These are phyloP conservation scores for Tetrahymena elliotti DNA, from an alignment of 73 alveolate species.

Conservation along the genomic window DNA sequence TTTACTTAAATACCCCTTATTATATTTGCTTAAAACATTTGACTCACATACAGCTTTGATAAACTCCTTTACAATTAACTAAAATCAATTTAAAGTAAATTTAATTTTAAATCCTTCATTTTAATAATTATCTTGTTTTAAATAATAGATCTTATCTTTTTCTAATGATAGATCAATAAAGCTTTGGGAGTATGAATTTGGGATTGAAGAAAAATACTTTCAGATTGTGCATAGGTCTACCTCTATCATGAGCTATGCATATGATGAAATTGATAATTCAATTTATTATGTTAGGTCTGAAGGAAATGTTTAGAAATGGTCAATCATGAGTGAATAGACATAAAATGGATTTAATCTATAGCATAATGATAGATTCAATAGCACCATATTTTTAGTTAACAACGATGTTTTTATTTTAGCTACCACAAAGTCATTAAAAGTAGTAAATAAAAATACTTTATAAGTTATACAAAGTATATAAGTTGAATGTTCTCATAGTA, in stretches of 20 bases:
- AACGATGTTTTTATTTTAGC: neutral
- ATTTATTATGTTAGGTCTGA: neutral
- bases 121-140: too few species aligned
- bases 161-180: neutral
- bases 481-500: neutral
- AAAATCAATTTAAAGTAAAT: neutral
- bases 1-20: neutral
- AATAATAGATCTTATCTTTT: neutral
- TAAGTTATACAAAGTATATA: neutral
- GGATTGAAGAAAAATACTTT: neutral
- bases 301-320: neutral
- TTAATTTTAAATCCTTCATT: neutral
- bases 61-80: neutral
- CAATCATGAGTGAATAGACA: neutral
- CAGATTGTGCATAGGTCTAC: neutral
- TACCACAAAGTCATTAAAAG: neutral
- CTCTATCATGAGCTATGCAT: neutral
- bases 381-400: neutral
- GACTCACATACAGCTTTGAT: neutral
- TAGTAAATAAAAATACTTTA: neutral
- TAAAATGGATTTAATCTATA: neutral
- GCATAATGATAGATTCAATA: neutral
- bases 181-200: neutral
- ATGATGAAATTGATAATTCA: neutral
- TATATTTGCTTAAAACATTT: too few species aligned